A percentile compares a stretch with the other conserved stretches of the same genome.
Conservation (phyloP, 106 monocot genomes). For the Allium fistulosum region DNA sequence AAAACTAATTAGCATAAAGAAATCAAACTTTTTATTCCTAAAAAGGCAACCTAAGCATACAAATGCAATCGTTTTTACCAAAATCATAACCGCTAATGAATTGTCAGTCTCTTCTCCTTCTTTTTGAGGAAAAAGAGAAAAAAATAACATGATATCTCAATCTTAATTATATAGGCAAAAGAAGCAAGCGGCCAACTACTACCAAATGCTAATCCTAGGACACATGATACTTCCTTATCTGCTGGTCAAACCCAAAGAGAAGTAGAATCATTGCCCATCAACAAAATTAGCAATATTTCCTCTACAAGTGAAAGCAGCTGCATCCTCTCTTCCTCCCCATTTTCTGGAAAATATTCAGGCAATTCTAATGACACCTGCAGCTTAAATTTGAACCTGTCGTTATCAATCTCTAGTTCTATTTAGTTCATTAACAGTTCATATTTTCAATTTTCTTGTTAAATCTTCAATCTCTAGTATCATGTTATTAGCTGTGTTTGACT, state of each 20-base stretch:
- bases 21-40: no score
- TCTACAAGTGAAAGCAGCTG: slow-evolving; percentile 11
- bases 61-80: no score
- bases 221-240: neutral
- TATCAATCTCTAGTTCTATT: slow-evolving; percentile 8
- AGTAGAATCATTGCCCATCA: slow-evolving; percentile 3
- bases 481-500: neutral
- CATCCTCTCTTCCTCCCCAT: neutral
- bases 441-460: neutral
- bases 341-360: slow-evolving; percentile 2
- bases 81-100: neutral
- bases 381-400: slow-evolving; percentile 3
- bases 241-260: slow-evolving; percentile 2
- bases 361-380: slow-evolving; percentile 1
- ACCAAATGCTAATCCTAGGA: neutral
- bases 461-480: no score
- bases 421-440: neutral
- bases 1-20: no score
- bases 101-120: neutral
- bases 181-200: neutral
- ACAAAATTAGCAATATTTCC: slow-evolving; percentile 2
- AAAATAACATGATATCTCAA: neutral
- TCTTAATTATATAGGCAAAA: neutral
- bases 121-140: neutral
- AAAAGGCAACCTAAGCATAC: no score